A percentile compares a stretch with the other conserved stretches of the same genome.
Conservation (phyloP, 164 flowering plant species). For the Hamamelis virginiana region DNA sequence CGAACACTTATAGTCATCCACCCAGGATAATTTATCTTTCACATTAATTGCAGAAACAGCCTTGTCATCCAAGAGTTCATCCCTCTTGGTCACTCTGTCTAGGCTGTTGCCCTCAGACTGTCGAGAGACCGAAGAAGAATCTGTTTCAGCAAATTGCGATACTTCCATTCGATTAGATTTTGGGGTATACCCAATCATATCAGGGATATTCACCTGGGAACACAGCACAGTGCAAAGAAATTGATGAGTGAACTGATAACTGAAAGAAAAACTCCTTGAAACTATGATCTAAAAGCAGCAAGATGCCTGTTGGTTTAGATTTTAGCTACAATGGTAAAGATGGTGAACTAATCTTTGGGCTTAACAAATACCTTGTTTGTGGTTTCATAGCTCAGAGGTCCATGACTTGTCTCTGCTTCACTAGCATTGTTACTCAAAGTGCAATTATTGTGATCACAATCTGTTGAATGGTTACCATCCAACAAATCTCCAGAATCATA, state of each 20-base stretch:
- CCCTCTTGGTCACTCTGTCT: conserved; percentile 7
- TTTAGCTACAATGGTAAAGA: not conserved
- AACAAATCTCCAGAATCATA: conserved; percentile 25
- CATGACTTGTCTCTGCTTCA: conserved; percentile 18
- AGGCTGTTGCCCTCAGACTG: conserved; percentile 17
- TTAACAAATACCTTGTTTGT: conserved; percentile 23
- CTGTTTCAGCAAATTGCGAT: conserved; percentile 14
- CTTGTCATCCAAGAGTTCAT: conserved; percentile 17
- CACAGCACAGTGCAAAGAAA: not conserved
- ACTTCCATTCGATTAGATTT: conserved; percentile 12
- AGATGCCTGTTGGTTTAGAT: not conserved
- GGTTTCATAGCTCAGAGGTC: conserved; percentile 10
- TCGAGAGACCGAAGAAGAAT: conserved; percentile 17
- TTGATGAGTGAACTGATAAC: not conserved
- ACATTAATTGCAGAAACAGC: conserved; percentile 22
- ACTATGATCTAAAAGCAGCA: not conserved
- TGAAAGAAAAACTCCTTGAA: not conserved
- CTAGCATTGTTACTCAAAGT: conserved; percentile 14
- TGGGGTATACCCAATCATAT: conserved; percentile 3
- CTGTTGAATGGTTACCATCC: conserved; percentile 19
- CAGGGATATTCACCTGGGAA: conserved; percentile 17
- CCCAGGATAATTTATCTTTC: conserved; percentile 46
- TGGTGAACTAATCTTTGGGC: not conserved
- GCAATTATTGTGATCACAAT: conserved; percentile 19
- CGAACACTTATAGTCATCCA: conserved; percentile 78